Conservation (phyloP, 345 rosid genomes). For the Populus nigra region DNA sequence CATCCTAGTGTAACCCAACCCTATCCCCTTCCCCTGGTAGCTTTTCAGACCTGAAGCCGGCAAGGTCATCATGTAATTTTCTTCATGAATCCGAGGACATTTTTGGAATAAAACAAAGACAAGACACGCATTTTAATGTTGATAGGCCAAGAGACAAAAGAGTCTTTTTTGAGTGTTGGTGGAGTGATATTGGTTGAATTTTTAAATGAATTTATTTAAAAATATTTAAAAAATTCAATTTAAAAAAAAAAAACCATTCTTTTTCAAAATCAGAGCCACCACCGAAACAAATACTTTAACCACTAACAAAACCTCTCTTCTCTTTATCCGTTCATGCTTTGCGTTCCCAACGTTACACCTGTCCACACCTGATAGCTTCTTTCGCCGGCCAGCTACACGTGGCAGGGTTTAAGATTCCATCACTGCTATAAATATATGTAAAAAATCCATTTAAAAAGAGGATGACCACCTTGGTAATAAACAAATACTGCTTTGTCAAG, state of each 20-base stretch:
- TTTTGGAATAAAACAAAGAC: no score
- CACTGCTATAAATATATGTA: not conserved
- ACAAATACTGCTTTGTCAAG: not conserved
- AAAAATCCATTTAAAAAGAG: not conserved
- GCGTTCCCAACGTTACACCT: slow-evolving; percentile 21
- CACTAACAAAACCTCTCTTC: slow-evolving; percentile 10
- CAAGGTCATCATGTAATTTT: slow-evolving; percentile 18
- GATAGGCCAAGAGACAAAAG: not conserved
- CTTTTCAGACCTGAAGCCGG: slow-evolving; percentile 13
- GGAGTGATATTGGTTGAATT: no score
- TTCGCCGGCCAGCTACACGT: slow-evolving; percentile 20
- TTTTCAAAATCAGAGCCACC: no score
- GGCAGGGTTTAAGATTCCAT: slow-evolving; percentile 19
- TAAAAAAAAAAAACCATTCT: no score
- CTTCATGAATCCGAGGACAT: no score
- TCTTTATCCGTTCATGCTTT: not conserved
- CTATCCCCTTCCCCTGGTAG: not conserved
- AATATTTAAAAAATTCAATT: no score
- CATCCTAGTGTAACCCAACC: slow-evolving; percentile 27
- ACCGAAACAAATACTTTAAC: not conserved
- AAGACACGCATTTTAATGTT: no score
- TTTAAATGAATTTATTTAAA: no score
- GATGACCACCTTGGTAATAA: slow-evolving; percentile 21
- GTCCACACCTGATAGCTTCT: slow-evolving; percentile 29
- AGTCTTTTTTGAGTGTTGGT: not conserved